Percentiles rank a stretch among this genome's conserved stretches.
Evolutionary conservation across 495 filamentous ascomycete species (phyloP).

Genomic region (Barbatosphaeria neglecta): DNA sequence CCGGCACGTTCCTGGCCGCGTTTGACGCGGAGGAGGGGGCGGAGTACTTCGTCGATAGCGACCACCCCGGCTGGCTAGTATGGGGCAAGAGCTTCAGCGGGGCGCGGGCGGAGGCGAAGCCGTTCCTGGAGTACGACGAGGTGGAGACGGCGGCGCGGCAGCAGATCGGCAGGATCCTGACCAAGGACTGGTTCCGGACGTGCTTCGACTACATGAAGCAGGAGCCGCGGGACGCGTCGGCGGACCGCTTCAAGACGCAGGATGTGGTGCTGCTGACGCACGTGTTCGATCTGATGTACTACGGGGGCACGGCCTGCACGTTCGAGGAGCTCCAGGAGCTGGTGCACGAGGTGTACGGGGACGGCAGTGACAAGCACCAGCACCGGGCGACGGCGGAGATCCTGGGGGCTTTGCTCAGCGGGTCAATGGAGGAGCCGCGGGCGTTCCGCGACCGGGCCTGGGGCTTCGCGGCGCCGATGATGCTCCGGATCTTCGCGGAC

Average conservation of each 20-base stretch:
- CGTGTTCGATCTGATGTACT: conserved; percentile 75
- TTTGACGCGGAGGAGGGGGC: conserved; percentile 67
- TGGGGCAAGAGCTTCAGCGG: conserved; percentile 81
- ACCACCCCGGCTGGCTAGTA: conserved; percentile 94
- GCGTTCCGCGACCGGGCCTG: conserved; percentile 65
- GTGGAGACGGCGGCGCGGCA: conserved; percentile 63
- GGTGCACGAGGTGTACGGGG: conserved; percentile 61
- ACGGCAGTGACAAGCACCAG: conserved; percentile 95
- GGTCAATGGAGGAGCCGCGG: conserved; percentile 56
- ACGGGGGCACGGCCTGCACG: conserved; percentile 58
- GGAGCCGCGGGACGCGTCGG: conserved; percentile 72
- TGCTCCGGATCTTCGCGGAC: conserved; percentile 74
- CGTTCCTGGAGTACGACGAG: conserved; percentile 71
- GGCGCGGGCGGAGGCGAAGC: conserved; percentile 54
- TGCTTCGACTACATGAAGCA: conserved; percentile 94
- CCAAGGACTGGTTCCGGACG: conserved; percentile 72
- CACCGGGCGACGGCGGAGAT: conserved; percentile 95
- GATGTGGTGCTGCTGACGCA: conserved; percentile 77
- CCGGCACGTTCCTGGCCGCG: conserved; percentile 58
- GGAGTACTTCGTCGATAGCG: conserved; percentile 80
- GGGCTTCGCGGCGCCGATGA: conserved; percentile 81
- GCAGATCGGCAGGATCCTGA: conserved; percentile 70
- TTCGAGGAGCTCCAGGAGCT: conserved; percentile 84
- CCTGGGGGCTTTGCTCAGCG: conserved; percentile 68
- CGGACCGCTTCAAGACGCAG: conserved; percentile 82